These are phyloP conservation scores for Pyrenochaeta sp. DNA, from an alignment of 2,329 filamentous ascomycete species.

Conservation along the genomic window DNA sequence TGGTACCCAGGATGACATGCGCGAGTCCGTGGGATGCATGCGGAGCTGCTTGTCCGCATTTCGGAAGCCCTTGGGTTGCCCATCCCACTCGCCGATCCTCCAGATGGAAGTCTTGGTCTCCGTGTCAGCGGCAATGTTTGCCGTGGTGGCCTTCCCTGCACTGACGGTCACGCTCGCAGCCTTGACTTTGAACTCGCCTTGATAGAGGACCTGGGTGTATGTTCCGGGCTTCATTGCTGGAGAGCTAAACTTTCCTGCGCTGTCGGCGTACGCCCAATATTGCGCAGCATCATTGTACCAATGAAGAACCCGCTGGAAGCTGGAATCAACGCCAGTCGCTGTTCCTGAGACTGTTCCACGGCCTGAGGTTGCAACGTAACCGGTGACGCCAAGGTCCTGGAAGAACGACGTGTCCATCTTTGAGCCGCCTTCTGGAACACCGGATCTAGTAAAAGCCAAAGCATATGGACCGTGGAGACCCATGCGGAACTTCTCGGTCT, in stretches of 20 bases:
- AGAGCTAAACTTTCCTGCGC: slow-evolving; percentile 67
- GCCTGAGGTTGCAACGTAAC: slow-evolving; percentile 63
- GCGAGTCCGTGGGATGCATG: slow-evolving; percentile 73
- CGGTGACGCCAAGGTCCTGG: slow-evolving; percentile 64
- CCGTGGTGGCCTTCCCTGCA: slow-evolving; percentile 58
- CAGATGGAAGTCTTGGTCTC: slow-evolving; percentile 64
- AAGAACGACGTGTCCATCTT: slow-evolving; percentile 67
- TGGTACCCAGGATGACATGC: slow-evolving; percentile 69
- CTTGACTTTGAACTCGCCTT: slow-evolving; percentile 65
- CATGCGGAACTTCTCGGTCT: slow-evolving; percentile 67
- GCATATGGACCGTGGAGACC: slow-evolving; percentile 73
- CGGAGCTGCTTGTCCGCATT: slow-evolving; percentile 72
- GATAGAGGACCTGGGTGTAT: slow-evolving; percentile 73
- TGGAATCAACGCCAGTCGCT: slow-evolving; percentile 63
- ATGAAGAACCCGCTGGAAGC: slow-evolving; percentile 67
- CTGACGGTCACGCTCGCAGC: slow-evolving; percentile 56
- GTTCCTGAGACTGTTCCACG: slow-evolving; percentile 69
- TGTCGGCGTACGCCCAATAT: slow-evolving; percentile 69
- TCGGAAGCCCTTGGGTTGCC: slow-evolving; percentile 65
- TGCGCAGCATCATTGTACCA: slow-evolving; percentile 70
- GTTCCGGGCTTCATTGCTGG: slow-evolving; percentile 73
- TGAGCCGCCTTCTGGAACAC: slow-evolving; percentile 57
- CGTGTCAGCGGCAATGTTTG: slow-evolving; percentile 61
- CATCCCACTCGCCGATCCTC: slow-evolving; percentile 72
- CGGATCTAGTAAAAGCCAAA: slow-evolving; percentile 67